Base-by-base conservation (phyloP, 768 basidiomycete genomes). In the Amylocystis lapponica region DNA sequence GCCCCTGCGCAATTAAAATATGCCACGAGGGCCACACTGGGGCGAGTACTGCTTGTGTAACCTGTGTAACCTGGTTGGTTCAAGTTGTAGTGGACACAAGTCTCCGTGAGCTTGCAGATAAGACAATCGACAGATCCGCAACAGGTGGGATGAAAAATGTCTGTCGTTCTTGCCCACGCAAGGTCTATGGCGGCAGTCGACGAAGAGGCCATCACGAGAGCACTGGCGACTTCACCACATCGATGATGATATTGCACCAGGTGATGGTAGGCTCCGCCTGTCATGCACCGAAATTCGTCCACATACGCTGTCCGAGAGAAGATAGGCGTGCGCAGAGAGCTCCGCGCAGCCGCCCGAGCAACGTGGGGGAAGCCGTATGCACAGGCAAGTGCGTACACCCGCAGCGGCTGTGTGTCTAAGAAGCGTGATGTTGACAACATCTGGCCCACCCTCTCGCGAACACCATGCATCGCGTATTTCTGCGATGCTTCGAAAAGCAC, bases 401-500 rank as follows among this genome's bases (percentile, higher is more conserved):
- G 19, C 20, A 49, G 27, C 8, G 42, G 23, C 13, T 49, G n/a
- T 19, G 32, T 7, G 5, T 6, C 6, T 5, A 33, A 5, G 14
- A 33, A n/a, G 5, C 32, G 32, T 33, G 6, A 6, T n/a, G 6
- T 33, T 6, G 14, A 19, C 6, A 33, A 19, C 32, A 13, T 33
- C n/a, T n/a, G 6, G n/a, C 5, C 19, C 6, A 33, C 5, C 32
- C 32, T 13, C 48, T 11, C 36, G 30, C 10, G 5, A n/a, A 39
- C 39, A 20, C 37, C 30, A 5, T 40, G n/a, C 47, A 48, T 43
- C 26, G 43, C 27, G 25, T 46, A 49, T 36, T 65, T 67, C n/a
- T 51, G 40, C 2, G 61, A 58, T 0, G 58, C 60, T 34, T 57
- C 59, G 17, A 50, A 27, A 3, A 37, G 27, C 20, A 27, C 19